A percentile compares a stretch with the other conserved stretches of the same genome.
These are phyloP conservation scores for Raffaelea ambrosiae DNA, from an alignment of 2,329 filamentous ascomycete species.

Conservation along the genomic window DNA sequence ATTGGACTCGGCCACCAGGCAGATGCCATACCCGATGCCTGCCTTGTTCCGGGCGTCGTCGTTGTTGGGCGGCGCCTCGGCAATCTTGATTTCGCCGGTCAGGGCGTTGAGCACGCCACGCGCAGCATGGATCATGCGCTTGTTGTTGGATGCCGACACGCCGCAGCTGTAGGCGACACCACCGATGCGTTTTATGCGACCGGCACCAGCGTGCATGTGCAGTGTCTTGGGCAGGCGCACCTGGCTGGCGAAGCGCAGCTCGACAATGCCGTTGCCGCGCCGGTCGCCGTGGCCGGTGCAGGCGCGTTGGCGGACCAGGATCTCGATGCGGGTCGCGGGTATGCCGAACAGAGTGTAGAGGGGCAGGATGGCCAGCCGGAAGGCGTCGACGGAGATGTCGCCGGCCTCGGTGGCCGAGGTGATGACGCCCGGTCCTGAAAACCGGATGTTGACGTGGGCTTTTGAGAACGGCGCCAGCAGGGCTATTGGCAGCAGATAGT, in stretches of 20 bases:
- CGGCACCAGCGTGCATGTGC: slow-evolving; percentile 73
- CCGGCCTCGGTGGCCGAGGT: slow-evolving; percentile 75
- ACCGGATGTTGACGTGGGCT: slow-evolving; percentile 78
- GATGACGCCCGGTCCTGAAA: slow-evolving; percentile 86
- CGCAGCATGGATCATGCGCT: slow-evolving; percentile 86
- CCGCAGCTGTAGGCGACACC: slow-evolving; percentile 93
- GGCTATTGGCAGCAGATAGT: slow-evolving; percentile 84
- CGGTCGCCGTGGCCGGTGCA: slow-evolving; percentile 66
- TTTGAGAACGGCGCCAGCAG: slow-evolving; percentile 91
- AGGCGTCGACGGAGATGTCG: slow-evolving; percentile 86
- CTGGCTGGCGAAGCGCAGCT: slow-evolving; percentile 87
- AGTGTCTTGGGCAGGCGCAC: slow-evolving; percentile 89
- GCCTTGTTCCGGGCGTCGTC: slow-evolving; percentile 55
- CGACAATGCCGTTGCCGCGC: slow-evolving; percentile 86
- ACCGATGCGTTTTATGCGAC: slow-evolving; percentile 77
- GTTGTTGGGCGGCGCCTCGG: slow-evolving; percentile 39
- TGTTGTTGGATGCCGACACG: slow-evolving; percentile 87
- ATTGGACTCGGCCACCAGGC: slow-evolving; percentile 85
- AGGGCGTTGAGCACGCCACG: slow-evolving; percentile 80
- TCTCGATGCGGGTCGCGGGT: slow-evolving; percentile 66
- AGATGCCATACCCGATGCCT: slow-evolving; percentile 86
- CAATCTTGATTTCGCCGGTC: slow-evolving; percentile 84
- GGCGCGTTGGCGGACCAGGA: slow-evolving; percentile 72
- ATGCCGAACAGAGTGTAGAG: slow-evolving; percentile 89
- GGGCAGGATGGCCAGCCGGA: slow-evolving; percentile 86